Percentiles rank a stretch among this genome's conserved stretches.
phyloP scores from a whole-genome alignment of 768 basidiomycete species.

The Mycena floridula region DNA sequence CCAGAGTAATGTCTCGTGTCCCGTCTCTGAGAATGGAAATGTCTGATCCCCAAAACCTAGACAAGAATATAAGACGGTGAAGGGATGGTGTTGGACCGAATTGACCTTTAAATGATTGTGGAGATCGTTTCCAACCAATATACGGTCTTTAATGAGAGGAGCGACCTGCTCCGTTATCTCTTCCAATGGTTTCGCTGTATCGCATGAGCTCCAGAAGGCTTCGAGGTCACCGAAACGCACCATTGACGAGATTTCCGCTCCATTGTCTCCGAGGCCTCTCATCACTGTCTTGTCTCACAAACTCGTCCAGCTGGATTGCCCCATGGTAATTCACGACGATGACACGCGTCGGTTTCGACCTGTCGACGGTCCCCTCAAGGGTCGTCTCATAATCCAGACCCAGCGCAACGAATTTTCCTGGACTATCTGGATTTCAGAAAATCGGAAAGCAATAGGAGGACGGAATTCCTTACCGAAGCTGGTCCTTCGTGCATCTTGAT shows the following conservation, averaged over 20 bases:
- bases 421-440: slow-evolving; percentile 28
- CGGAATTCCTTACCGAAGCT: too few relatives aligned
- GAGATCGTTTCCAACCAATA: slow-evolving; percentile 88
- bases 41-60: slow-evolving; percentile 65
- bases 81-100: slow-evolving; percentile 1
- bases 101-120: slow-evolving; percentile 83
- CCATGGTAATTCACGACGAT: slow-evolving; percentile 89
- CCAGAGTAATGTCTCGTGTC: slow-evolving; percentile 65
- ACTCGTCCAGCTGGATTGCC: slow-evolving; percentile 71
- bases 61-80: slow-evolving; percentile 1
- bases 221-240: too few relatives aligned
- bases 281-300: slow-evolving; percentile 78
- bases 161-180: slow-evolving; percentile 78
- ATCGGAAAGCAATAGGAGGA: too few relatives aligned
- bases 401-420: slow-evolving; percentile 72
- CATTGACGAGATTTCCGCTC: slow-evolving; percentile 80
- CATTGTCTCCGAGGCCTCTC: slow-evolving; percentile 92
- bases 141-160: slow-evolving; percentile 65
- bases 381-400: slow-evolving; percentile 99
- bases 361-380: slow-evolving; percentile 76
- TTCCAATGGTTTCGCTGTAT: slow-evolving; percentile 77
- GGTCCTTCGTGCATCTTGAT: too few relatives aligned
- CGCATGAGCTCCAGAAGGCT: too few relatives aligned
- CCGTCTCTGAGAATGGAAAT: slow-evolving; percentile 55
- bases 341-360: slow-evolving; percentile 84